Conservation (phyloP, 2,329 filamentous ascomycete species). For the Penicillium sp. region DNA sequence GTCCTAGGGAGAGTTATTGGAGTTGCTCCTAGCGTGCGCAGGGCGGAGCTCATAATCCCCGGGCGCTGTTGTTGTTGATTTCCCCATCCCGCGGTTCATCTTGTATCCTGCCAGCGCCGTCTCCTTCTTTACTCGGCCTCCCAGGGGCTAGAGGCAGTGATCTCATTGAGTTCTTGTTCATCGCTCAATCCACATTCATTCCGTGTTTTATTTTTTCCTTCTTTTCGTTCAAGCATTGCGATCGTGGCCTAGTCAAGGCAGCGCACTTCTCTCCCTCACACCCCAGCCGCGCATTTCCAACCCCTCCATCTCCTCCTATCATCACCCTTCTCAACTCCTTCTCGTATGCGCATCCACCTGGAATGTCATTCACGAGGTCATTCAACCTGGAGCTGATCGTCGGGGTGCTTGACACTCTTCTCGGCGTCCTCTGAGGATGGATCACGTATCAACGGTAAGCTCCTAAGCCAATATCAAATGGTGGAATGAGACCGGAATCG, state of each 20-base stretch:
- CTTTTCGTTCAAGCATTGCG: neutral
- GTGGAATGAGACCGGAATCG: neutral
- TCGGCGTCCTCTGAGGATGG: slow-evolving; percentile 36
- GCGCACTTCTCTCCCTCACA: slow-evolving; percentile 4
- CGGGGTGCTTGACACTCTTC: slow-evolving; percentile 33
- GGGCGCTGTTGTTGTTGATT: slow-evolving; percentile 12
- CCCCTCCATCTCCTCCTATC: slow-evolving; percentile 5
- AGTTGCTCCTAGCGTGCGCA: slow-evolving; percentile 24
- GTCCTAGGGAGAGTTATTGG: slow-evolving; percentile 14
- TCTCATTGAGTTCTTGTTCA: slow-evolving; percentile 21
- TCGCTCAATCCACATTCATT: slow-evolving; percentile 11
- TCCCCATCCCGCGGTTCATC: slow-evolving; percentile 6
- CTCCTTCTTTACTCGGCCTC: slow-evolving; percentile 12
- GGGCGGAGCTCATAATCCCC: slow-evolving; percentile 14
- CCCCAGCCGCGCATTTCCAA: slow-evolving; percentile 5
- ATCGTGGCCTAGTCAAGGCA: slow-evolving; percentile 9
- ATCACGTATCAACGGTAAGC: slow-evolving; percentile 44
- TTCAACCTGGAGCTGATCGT: slow-evolving; percentile 35
- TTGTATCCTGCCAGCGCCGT: neutral
- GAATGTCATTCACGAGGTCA: slow-evolving; percentile 34
- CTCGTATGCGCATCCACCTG: slow-evolving; percentile 29
- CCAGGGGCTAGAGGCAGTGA: slow-evolving; percentile 3
- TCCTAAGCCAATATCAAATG: neutral
- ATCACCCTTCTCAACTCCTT: slow-evolving; percentile 13
- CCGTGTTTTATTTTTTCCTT: slow-evolving; percentile 7